Evolutionary conservation across 2,329 filamentous ascomycete species (phyloP), one percentile per base, ranked within the genome.

Genomic region (Lasiodiplodia sp.): DNA sequence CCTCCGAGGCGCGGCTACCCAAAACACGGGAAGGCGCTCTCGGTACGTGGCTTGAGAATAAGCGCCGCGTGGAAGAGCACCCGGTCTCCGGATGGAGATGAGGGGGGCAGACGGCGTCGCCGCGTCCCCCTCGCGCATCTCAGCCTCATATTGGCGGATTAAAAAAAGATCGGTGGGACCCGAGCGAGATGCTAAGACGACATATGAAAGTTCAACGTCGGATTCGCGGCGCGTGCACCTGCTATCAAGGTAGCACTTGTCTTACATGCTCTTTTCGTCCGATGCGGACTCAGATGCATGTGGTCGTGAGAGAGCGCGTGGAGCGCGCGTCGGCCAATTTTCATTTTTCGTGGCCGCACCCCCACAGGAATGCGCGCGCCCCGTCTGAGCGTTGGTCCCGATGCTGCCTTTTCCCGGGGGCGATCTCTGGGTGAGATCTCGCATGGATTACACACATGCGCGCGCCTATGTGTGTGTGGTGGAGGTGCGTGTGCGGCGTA

Each of bases 41-140:
- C 21, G 55, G 55, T 57, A 57, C 55, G 55, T 57, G 55, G 55
- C 55, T 57, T n/a, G 31, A 12, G 31, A 18, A 37, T n/a, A 31
- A 18, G 31, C 8, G 28, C 28, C 55, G 55, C 55, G 23, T 57
- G 55, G 28, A 57, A 21, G 31, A 57, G n/a, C 18, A n/a, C 16
- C 55, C 55, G 55, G 6, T 8, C n/a, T 21, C 55, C 55, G 34
- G 31, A 34, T 37, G 16, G 34, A 38, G 31, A 12, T 7, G 40
- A 44, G 40, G 18, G 16, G 14, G 14, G 6, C 16, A 18, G 40
- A 16, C 40, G 40, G 14, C 18, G 40, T 44, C 44, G n/a, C 44
- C 8, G 44, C 44, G 44, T 47, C 7, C 31, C 31, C 31, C 44
- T 47, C n/a, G 44, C 44, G n/a, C 18, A 47, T 47, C 44, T 47